phyloP scores from a whole-genome alignment of 2,329 filamentous ascomycete genomes.

The Diplodia corticola region DNA sequence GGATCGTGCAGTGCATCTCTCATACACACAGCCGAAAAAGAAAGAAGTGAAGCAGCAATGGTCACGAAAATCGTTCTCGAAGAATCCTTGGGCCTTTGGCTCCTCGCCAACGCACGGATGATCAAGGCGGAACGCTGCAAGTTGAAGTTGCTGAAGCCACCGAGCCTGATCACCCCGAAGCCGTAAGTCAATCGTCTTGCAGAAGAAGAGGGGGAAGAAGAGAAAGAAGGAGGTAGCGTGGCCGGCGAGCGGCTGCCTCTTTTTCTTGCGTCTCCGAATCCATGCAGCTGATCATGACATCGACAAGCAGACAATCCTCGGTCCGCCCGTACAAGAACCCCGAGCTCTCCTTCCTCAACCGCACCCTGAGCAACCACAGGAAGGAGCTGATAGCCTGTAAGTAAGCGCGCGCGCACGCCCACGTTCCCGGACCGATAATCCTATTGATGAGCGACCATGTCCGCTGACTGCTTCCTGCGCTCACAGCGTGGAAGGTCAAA shows the following conservation, averaged over 20 bases:
- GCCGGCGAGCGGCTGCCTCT: neutral
- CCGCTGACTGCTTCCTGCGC: neutral
- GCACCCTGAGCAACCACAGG: neutral
- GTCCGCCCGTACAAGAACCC: neutral
- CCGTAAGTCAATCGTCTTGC: neutral
- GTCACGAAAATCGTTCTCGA: neutral
- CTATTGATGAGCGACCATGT: too few relatives aligned
- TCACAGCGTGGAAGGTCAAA: neutral
- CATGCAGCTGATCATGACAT: neutral
- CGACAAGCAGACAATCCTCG: neutral
- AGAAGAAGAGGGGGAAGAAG: neutral
- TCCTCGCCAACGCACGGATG: conserved; percentile 5
- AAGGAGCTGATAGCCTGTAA: neutral
- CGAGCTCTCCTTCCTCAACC: neutral
- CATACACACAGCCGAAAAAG: neutral
- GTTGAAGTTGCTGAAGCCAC: neutral
- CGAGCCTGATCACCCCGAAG: neutral
- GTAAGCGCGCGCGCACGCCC: too few relatives aligned
- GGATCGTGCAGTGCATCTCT: neutral
- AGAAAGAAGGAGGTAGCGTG: neutral
- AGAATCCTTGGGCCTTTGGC: conserved; percentile 2
- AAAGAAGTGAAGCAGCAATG: neutral
- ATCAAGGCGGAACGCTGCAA: conserved; percentile 12
- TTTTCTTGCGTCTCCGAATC: neutral
- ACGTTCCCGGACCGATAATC: neutral